Percentiles rank a stretch among this genome's conserved stretches.
Evolutionary conservation across 2,329 filamentous ascomycete genomes (phyloP).

Genomic region (Daldinia eschscholtzii): DNA sequence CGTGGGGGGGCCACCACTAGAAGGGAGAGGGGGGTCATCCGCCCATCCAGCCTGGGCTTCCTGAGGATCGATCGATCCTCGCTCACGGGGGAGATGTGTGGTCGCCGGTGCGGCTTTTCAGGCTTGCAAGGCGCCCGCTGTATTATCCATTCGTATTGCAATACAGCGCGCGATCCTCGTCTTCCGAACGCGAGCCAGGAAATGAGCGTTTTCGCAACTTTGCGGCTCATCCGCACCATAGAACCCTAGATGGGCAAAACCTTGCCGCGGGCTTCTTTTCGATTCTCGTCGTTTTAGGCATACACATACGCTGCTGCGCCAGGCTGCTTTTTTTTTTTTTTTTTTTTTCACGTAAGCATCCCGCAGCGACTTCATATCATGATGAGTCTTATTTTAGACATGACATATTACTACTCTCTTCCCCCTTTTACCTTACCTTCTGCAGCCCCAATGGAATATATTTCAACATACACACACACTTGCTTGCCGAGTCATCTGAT

Average conservation of each 20-base stretch:
- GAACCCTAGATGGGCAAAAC: slow-evolving; percentile 17
- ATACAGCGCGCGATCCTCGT: slow-evolving; percentile 19
- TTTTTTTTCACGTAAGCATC: slow-evolving; percentile 13
- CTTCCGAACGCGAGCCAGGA: slow-evolving; percentile 22
- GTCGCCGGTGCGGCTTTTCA: slow-evolving; percentile 21
- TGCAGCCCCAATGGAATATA: slow-evolving; percentile 18
- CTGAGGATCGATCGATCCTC: slow-evolving; percentile 17
- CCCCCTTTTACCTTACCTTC: slow-evolving; percentile 14
- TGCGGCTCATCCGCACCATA: slow-evolving; percentile 20
- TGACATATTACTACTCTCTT: slow-evolving; percentile 1
- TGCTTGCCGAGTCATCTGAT: slow-evolving; percentile 29
- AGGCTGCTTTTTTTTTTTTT: slow-evolving; percentile 12
- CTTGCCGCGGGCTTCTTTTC: slow-evolving; percentile 14
- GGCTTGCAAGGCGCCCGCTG: slow-evolving; percentile 19
- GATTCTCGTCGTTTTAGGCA: not conserved
- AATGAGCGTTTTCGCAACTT: slow-evolving; percentile 17
- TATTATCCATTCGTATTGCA: slow-evolving; percentile 1
- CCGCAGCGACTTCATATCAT: slow-evolving; percentile 18
- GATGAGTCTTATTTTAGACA: slow-evolving; percentile 20
- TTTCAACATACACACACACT: not conserved
- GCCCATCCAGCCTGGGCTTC: slow-evolving; percentile 16
- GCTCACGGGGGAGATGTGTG: slow-evolving; percentile 24
- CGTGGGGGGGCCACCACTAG: slow-evolving; percentile 30
- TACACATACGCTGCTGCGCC: slow-evolving; percentile 3
- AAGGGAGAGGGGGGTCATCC: slow-evolving; percentile 16